Conservation (phyloP, 176 grass and related monocot species). For the Aegilops umbellulata region DNA sequence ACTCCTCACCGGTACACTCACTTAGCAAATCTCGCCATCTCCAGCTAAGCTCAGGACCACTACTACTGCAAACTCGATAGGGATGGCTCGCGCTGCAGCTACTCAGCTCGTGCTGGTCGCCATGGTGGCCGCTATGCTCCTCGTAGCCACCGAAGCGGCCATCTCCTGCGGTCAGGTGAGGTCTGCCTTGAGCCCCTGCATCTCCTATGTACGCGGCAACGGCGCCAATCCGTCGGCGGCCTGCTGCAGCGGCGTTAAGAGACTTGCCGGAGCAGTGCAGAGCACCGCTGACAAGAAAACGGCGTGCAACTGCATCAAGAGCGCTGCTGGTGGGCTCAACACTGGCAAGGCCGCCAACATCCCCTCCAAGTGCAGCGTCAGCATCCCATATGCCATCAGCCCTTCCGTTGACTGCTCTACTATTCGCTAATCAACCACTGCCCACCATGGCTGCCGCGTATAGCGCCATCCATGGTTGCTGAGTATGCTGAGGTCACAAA, state of each 20-base stretch:
- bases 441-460: too few species aligned
- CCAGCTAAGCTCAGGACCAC: too few species aligned
- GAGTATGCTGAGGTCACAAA: too few species aligned
- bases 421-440: not conserved
- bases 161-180: slow-evolving; percentile 34
- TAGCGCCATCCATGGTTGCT: too few species aligned
- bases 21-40: too few species aligned
- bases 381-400: slow-evolving; percentile 43
- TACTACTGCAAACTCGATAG: not conserved
- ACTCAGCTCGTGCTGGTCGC: not conserved
- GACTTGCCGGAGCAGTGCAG: not conserved
- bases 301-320: slow-evolving; percentile 40
- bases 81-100: not conserved
- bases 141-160: not conserved
- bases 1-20: too few species aligned
- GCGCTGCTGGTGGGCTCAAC: not conserved
- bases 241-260: slow-evolving; percentile 36
- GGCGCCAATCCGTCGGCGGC: not conserved
- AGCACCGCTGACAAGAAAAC: slow-evolving; percentile 20
- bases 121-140: not conserved
- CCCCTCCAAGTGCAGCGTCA: slow-evolving; percentile 43
- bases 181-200: slow-evolving; percentile 18
- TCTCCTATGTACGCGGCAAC: not conserved
- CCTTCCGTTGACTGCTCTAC: slow-evolving; percentile 30
- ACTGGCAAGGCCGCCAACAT: slow-evolving; percentile 14